Evolutionary conservation across 129 eudicot genomes (phyloP).

Genomic region (Helianthus tuberosus): DNA sequence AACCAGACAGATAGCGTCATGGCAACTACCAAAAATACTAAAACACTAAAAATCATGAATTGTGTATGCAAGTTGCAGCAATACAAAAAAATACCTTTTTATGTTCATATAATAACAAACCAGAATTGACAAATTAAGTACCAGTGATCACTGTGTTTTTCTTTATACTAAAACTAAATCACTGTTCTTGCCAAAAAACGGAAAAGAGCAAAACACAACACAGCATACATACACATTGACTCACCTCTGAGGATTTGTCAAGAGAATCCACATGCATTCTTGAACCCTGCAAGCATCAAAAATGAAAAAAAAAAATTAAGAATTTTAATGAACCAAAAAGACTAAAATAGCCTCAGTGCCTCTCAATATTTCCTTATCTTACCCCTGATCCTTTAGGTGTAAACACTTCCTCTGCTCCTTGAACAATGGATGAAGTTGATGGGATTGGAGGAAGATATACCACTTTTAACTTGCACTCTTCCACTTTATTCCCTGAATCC

Average conservation of each 20-base stretch:
- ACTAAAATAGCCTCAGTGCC: slow-evolving; percentile 39
- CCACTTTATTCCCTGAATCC: slow-evolving; percentile 67
- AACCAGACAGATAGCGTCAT: not conserved
- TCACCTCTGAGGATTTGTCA: slow-evolving; percentile 70
- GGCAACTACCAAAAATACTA: not conserved
- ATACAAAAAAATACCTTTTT: not conserved
- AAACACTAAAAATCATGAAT: no score
- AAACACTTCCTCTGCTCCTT: slow-evolving; percentile 68
- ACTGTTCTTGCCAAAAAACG: not conserved
- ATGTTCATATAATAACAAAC: not conserved
- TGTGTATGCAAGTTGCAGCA: not conserved
- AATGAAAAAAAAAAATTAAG: not conserved
- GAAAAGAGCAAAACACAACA: not conserved
- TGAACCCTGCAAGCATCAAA: slow-evolving; percentile 38
- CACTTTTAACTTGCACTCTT: slow-evolving; percentile 89
- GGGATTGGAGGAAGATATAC: slow-evolving; percentile 70
- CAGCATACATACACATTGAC: not conserved
- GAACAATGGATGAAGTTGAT: slow-evolving; percentile 58
- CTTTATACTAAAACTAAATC: not conserved
- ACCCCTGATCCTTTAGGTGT: slow-evolving; percentile 41
- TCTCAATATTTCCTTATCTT: slow-evolving; percentile 46
- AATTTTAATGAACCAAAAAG: slow-evolving; percentile 5
- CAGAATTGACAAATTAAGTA: not conserved
- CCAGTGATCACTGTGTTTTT: not conserved
- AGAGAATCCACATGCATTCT: slow-evolving; percentile 46